These are phyloP conservation scores for Chlamydomonas urium DNA, from an alignment of 139 green algal species.

Conservation along the genomic window DNA sequence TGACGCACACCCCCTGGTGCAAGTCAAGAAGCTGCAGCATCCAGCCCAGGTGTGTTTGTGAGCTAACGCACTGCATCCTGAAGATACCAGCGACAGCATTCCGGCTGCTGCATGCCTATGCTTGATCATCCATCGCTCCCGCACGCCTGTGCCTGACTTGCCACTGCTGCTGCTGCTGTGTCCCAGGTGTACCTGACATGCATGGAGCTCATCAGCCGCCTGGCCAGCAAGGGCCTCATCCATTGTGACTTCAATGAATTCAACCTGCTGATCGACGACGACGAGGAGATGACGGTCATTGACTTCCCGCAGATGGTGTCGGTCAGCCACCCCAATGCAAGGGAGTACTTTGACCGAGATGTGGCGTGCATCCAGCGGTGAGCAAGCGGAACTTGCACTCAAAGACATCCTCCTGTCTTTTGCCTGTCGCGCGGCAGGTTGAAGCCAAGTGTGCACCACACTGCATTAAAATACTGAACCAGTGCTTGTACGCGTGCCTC, in stretches of 20 bases:
- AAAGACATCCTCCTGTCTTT: neutral
- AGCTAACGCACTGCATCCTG: neutral
- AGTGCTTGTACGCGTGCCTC: no score
- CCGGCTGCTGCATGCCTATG: neutral
- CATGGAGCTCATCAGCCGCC: conserved; percentile 75
- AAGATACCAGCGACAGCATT: no score
- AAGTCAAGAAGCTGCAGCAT: conserved; percentile 35
- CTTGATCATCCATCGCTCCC: conserved; percentile 8
- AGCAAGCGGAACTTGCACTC: neutral
- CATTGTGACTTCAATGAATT: conserved; percentile 99
- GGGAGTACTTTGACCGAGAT: conserved; percentile 92
- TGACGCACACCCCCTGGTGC: conserved; percentile 70
- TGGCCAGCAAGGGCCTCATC: conserved; percentile 81
- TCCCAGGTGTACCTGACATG: conserved; percentile 69
- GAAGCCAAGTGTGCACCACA: no score
- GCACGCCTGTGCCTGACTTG: no score
- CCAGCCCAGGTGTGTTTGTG: conserved; percentile 16
- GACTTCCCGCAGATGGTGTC: conserved; percentile 99
- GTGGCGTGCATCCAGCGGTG: conserved; percentile 80
- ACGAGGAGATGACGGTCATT: conserved; percentile 79
- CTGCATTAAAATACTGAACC: no score
- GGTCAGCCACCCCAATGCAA: conserved; percentile 79
- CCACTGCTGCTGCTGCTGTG: no score
- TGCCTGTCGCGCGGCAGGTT: no score
- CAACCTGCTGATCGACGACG: conserved; percentile 77